A percentile compares a stretch with the other conserved stretches of the same genome.
Conservation (phyloP, 2,329 filamentous ascomycete species). For the Dothistroma septosporum region DNA sequence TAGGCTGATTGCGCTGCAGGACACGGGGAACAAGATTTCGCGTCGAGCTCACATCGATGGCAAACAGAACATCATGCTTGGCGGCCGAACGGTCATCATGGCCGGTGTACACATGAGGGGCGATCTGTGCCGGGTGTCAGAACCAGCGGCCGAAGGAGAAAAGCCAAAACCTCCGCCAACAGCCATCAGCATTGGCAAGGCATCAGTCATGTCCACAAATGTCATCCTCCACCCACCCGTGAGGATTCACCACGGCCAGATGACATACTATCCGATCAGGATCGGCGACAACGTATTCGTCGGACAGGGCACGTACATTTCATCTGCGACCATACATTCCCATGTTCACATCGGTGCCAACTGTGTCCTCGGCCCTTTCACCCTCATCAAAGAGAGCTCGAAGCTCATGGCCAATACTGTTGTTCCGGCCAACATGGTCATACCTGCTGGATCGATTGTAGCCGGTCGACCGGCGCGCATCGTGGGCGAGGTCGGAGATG, state of each 20-base stretch:
- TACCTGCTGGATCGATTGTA: slow-evolving; percentile 90
- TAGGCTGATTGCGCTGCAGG: slow-evolving; percentile 49
- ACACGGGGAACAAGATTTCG: slow-evolving; percentile 97
- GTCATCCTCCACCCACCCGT: slow-evolving; percentile 78
- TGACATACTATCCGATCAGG: slow-evolving; percentile 82
- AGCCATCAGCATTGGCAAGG: slow-evolving; percentile 73
- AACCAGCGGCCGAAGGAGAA: slow-evolving; percentile 30
- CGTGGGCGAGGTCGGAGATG: slow-evolving; percentile 74
- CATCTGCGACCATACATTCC: slow-evolving; percentile 76
- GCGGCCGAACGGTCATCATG: slow-evolving; percentile 90
- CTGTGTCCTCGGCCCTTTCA: slow-evolving; percentile 77
- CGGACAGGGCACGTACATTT: slow-evolving; percentile 63
- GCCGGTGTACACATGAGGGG: slow-evolving; percentile 91
- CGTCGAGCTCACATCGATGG: slow-evolving; percentile 87
- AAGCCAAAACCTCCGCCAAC: slow-evolving; percentile 31
- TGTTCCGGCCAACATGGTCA: slow-evolving; percentile 81
- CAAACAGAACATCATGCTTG: slow-evolving; percentile 96
- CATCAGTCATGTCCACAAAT: slow-evolving; percentile 74
- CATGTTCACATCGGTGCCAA: slow-evolving; percentile 81
- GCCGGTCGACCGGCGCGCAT: slow-evolving; percentile 75
- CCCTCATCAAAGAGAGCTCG: slow-evolving; percentile 90
- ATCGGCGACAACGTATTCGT: slow-evolving; percentile 95
- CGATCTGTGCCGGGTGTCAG: slow-evolving; percentile 60
- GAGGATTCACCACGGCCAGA: slow-evolving; percentile 68
- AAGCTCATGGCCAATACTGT: slow-evolving; percentile 80